Base-by-base conservation (phyloP, 2,329 filamentous ascomycete genomes). In the Fusarium sp. region DNA sequence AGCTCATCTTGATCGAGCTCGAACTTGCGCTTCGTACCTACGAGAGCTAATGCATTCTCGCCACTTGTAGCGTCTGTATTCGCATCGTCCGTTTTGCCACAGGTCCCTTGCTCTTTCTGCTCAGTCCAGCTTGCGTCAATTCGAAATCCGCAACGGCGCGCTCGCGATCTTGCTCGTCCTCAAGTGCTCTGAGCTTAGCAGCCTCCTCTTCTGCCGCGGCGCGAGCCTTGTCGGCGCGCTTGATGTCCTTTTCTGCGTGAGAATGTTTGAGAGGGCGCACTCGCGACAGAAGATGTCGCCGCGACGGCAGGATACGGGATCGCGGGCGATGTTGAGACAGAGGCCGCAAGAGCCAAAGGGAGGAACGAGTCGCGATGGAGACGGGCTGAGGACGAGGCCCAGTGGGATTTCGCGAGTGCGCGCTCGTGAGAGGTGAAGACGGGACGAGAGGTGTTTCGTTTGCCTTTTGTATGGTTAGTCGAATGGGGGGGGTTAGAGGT, bases 391-490 rank as follows among this genome's bases (percentile, higher is more conserved):
- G 92, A 94, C 10, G 92, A 91, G 76, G 92, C 91, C 95, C 97
- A 98, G 76, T 92, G 91, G 20, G 90, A 89, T 79, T 95, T 94
- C 70, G 97, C 93, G 59, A 96, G 90, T 61, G 90, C 89, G 76
- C 97, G 92, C 85, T 98, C 97, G 85, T 98, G 92, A 27, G 95
- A 92, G 37, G 97, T 98, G 87, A 98, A 98, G 84, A 98, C 95
- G 48, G 95, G 92, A 52, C 96, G 92, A 52, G 94, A 96, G 52
- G 95, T 97, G 85, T 98, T 98, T 78, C 95, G 91, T 86, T 98
- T 97, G 81, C 90, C 90, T 92, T 92, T 76, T 64, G 67, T 71
- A 25, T 27, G 27, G 16, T 43, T n/a, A 37, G 41, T 27, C 11
- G 25, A 32, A 39, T 50, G 45, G 45, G 6, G 20, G 20, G 18